Base-by-base conservation (phyloP, 805 yeast species). In the Soucietia sequanensis region DNA sequence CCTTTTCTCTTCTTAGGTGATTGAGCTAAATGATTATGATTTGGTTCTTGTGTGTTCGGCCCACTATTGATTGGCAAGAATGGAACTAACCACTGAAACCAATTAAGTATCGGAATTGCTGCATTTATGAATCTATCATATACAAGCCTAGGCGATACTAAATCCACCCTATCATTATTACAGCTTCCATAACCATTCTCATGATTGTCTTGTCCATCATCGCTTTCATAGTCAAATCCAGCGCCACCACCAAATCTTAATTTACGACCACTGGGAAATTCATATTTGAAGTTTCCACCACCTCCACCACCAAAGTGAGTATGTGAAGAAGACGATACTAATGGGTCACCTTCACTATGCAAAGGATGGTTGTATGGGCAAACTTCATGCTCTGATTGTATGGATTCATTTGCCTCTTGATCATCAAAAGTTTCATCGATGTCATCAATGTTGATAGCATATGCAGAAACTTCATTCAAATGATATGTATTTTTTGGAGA, bases 401-500 rank as follows among this genome's bases (percentile, higher is more conserved):
- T 30, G 9, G 36, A n/a, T 5, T 24, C 37, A 6, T 30, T 31
- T 7, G 21, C 19, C 15, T 22, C 23, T 10, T 29, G 23, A 10
- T 19, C 31, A 14, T 18, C 14, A 15, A 8, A 6, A 27, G 18
- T 13, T 19, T 29, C 31, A 6, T 35, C 38, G 18, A 25, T 19
- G 15, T 39, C 41, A 26, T 48, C 52, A 14, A 45, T 33, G 7
- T 49, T 42, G 17, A 27, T 12, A n/a, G 58, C 59, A 22, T 44
- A 41, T 4, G 58, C 58, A 9, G 52, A 47, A 11, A 53, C 59
- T 14, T 47, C 46, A 30, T 59, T 50, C 27, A 62, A 46, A 43
- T 66, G 63, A 34, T 51, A 55, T 0, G 72, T 65, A 38, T 67
- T 64, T 31, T 52, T 62, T 0, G 72, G 72, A 3, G 70, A 63